Percentiles rank a stretch among this genome's conserved stretches.
Evolutionary conservation across 257 asterid species (phyloP).

Genomic region (Petrea volubilis): DNA sequence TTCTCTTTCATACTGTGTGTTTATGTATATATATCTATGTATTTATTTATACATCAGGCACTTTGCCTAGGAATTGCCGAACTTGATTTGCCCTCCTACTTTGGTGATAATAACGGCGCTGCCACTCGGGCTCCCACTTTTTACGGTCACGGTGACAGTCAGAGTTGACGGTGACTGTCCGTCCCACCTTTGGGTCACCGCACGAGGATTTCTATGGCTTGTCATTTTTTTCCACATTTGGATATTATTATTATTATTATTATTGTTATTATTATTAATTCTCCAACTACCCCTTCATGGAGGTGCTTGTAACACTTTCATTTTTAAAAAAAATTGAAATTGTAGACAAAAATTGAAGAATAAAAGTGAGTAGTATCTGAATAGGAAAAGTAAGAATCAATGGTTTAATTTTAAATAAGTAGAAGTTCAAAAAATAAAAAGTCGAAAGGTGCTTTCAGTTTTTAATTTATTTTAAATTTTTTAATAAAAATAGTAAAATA

Average conservation of each 20-base stretch:
- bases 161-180: constrained; percentile 10
- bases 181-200: not conserved
- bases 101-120: not conserved
- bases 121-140: constrained; percentile 39
- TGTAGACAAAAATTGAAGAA: no score
- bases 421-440: no score
- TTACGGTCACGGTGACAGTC: constrained; percentile 15
- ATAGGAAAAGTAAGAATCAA: no score
- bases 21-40: not conserved
- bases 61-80: constrained; percentile 17
- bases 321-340: no score
- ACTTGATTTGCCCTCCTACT: not conserved
- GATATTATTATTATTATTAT: not conserved
- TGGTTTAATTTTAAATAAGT: no score
- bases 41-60: constrained; percentile 16
- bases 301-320: no score
- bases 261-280: no score
- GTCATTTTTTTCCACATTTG: not conserved
- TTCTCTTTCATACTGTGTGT: constrained; percentile 6
- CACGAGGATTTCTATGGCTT: not conserved
- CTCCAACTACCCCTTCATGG: no score
- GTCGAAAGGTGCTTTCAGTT: no score
- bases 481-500: no score
- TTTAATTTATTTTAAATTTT: no score
- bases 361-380: no score